A percentile compares a stretch with the other conserved stretches of the same genome.
Conservation (phyloP, 2,329 filamentous ascomycete species). For the Ophiostoma sp. region DNA sequence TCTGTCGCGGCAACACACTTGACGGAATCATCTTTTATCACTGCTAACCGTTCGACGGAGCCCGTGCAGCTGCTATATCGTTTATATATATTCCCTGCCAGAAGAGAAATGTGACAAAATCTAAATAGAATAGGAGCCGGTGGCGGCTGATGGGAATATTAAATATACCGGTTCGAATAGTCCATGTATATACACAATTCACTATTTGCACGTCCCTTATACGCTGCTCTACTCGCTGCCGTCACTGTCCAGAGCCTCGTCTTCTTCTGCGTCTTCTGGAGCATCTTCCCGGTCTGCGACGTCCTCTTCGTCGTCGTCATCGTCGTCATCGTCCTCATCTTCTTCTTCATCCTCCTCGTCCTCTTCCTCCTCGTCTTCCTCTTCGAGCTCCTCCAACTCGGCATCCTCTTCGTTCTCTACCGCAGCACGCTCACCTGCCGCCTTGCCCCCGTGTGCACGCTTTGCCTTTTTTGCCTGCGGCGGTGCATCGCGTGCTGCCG, state of each 20-base stretch:
- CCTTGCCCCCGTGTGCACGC: slow-evolving; percentile 33
- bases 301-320: slow-evolving; percentile 35
- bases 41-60: no score
- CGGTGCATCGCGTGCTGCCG: slow-evolving; percentile 22
- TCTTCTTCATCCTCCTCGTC: slow-evolving; percentile 35
- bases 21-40: no score
- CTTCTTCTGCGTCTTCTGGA: slow-evolving; percentile 36
- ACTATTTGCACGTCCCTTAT: slow-evolving; percentile 29
- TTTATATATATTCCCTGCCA: no score
- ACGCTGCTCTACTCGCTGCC: slow-evolving; percentile 59
- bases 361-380: slow-evolving; percentile 37
- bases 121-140: not conserved
- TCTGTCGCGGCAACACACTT: no score
- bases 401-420: not conserved
- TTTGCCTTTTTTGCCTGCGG: slow-evolving; percentile 37
- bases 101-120: not conserved
- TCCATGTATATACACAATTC: not conserved
- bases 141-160: not conserved
- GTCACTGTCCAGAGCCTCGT: slow-evolving; percentile 58
- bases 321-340: slow-evolving; percentile 42
- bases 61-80: no score
- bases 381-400: slow-evolving; percentile 25
- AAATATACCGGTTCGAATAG: not conserved
- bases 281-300: slow-evolving; percentile 45
- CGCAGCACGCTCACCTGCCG: not conserved